Evolutionary conservation across 805 yeast genomes (phyloP).

Genomic region (Myxozyma neotropica): DNA sequence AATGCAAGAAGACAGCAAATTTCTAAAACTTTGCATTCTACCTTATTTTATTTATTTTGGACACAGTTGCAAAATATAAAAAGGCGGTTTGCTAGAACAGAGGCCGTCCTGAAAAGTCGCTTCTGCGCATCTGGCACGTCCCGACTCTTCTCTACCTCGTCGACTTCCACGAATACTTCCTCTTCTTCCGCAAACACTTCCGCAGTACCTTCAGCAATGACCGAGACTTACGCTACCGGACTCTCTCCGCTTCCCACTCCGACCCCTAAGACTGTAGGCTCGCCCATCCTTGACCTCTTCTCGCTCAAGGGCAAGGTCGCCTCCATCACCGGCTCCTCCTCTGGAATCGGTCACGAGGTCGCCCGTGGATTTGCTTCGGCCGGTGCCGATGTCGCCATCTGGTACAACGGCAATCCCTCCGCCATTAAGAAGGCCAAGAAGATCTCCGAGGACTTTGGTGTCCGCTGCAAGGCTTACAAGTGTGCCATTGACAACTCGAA

Average conservation of each 20-base stretch:
- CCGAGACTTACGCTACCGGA: slow-evolving; percentile 39
- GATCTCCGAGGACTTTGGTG: slow-evolving; percentile 60
- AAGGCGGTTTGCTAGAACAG: too few species aligned
- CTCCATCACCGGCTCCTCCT: slow-evolving; percentile 54
- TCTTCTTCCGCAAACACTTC: too few species aligned
- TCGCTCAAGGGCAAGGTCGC: slow-evolving; percentile 58
- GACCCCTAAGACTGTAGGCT: slow-evolving; percentile 53
- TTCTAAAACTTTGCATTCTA: too few species aligned
- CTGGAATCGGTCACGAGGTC: slow-evolving; percentile 56
- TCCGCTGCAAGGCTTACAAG: slow-evolving; percentile 66
- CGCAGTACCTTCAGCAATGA: slow-evolving; percentile 23
- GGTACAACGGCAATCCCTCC: slow-evolving; percentile 60
- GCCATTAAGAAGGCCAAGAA: slow-evolving; percentile 64
- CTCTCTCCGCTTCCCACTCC: slow-evolving; percentile 53
- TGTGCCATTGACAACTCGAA: slow-evolving; percentile 56
- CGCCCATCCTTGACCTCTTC: slow-evolving; percentile 65
- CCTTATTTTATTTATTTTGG: too few species aligned
- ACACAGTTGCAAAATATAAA: too few species aligned
- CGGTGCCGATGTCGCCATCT: slow-evolving; percentile 78
- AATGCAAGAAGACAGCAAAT: too few species aligned
- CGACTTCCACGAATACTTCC: background rate
- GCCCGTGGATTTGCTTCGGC: slow-evolving; percentile 52
- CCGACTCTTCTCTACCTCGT: too few species aligned
- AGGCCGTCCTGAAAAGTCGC: too few species aligned
- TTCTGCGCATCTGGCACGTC: too few species aligned